These are phyloP conservation scores for Aphanomyces stellatus DNA, from an alignment of 352 stramenopile genomes.

Conservation along the genomic window DNA sequence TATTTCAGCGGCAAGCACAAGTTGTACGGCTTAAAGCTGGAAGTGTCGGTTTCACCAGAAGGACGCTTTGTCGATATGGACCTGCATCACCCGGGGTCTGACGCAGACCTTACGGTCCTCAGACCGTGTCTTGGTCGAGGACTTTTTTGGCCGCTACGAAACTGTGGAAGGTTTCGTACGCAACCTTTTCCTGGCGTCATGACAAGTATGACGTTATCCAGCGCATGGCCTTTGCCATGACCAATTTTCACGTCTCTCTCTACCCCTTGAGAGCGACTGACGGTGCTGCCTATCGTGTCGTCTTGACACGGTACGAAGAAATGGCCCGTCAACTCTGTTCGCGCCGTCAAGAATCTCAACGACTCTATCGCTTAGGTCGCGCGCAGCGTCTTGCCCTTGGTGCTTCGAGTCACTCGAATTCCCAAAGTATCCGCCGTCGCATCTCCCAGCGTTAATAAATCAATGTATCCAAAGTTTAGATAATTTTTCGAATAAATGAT, in stretches of 20 bases:
- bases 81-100: background rate
- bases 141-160: background rate
- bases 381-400: too few relatives aligned
- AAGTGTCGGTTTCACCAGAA: background rate
- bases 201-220: background rate
- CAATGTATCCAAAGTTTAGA: too few relatives aligned
- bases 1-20: constrained; percentile 3
- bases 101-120: too few relatives aligned
- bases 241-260: background rate
- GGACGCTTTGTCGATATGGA: background rate
- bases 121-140: background rate
- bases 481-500: too few relatives aligned
- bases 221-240: background rate
- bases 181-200: background rate
- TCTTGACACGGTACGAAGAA: background rate
- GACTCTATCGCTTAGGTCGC: too few relatives aligned
- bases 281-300: background rate
- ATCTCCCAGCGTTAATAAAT: too few relatives aligned
- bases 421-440: too few relatives aligned
- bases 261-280: background rate
- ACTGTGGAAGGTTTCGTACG: background rate
- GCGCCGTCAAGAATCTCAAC: too few relatives aligned
- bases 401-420: too few relatives aligned
- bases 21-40: background rate
- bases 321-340: too few relatives aligned